A percentile compares a stretch with the other conserved stretches of the same genome.
Evolutionary conservation across 1,284 basidiomycete species (phyloP).

Genomic region (Sporisorium graminicola): DNA sequence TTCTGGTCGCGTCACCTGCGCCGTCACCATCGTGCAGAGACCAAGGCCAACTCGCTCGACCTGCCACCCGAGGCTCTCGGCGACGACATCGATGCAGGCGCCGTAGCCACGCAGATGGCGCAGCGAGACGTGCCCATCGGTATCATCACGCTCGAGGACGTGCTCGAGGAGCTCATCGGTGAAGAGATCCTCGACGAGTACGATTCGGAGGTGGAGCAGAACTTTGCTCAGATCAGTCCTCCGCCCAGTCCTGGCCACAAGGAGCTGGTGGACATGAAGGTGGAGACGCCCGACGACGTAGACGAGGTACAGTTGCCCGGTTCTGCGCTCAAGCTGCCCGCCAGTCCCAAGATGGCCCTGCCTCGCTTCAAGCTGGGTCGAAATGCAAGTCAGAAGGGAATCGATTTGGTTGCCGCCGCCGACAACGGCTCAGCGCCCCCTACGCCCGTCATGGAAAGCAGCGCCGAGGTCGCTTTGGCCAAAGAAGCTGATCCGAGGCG

Average conservation of each 20-base stretch:
- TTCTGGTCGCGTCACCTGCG: slow-evolving; percentile 72
- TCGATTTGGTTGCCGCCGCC: neutral
- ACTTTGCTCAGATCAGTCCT: slow-evolving; percentile 58
- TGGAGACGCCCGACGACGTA: slow-evolving; percentile 31
- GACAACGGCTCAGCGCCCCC: slow-evolving; percentile 11
- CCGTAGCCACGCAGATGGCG: slow-evolving; percentile 48
- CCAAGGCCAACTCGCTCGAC: slow-evolving; percentile 32
- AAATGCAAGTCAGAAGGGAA: slow-evolving; percentile 25
- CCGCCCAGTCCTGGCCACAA: slow-evolving; percentile 57
- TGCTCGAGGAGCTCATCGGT: slow-evolving; percentile 77
- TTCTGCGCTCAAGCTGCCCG: slow-evolving; percentile 38
- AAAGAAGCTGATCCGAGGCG: slow-evolving; percentile 10
- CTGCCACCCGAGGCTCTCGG: slow-evolving; percentile 74
- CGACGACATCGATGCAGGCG: slow-evolving; percentile 72
- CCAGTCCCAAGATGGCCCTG: slow-evolving; percentile 40
- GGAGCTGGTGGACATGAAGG: slow-evolving; percentile 38
- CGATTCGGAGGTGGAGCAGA: slow-evolving; percentile 62
- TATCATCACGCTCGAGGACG: slow-evolving; percentile 92
- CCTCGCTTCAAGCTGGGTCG: slow-evolving; percentile 49
- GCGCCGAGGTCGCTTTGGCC: slow-evolving; percentile 5
- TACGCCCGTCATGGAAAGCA: slow-evolving; percentile 27
- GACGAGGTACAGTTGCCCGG: slow-evolving; percentile 37
- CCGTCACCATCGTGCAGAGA: slow-evolving; percentile 81
- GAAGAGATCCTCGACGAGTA: slow-evolving; percentile 68
- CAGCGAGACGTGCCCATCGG: slow-evolving; percentile 77